Base-by-base conservation (phyloP, 495 filamentous ascomycete genomes). In the Podospora anserina region DNA sequence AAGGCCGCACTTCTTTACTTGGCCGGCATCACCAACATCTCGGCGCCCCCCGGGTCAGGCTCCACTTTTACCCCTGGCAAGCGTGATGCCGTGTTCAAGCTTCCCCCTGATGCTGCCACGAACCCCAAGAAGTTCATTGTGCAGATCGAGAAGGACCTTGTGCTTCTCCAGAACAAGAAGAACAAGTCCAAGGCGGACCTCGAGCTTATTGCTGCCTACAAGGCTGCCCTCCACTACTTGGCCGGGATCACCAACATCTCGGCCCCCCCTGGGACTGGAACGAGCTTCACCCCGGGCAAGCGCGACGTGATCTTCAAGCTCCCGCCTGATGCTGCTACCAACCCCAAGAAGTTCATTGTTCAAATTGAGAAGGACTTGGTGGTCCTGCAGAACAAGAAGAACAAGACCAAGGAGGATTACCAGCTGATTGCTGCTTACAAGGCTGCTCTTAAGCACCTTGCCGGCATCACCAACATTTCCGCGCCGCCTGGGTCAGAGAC, bases 201-300 rank as follows among this genome's bases (percentile, higher is more conserved):
- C 26, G 57, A 61, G 13, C 70, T 72, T 39, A 78, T 78, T 56
- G 61, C 63, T 56, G 69, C 68, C n/a, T 69, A 76, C 68, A 71
- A 71, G 67, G 66, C 61, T 3, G 74, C 71, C 9, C 66, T 78
- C 20, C 60, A 64, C 39, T 72, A 72, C 26, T 56, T 78, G 27
- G 76, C 71, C 5, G 71, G 70, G 26, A 71, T 78, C 56, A 65
- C 56, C 44, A 55, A 58, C 57, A 75, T 78, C 61, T 63, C 63
- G 18, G 74, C 74, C 15, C 72, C 76, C n/a, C 72, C 72, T 2
- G 76, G 74, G 20, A 62, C 67, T 32, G 68, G 66, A 4, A 68
- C 69, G 15, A 75, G 66, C 59, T 76, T 78, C 70, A 69, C 65
- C 34, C 73, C 75, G 3, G 76, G 75, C 62, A 77, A 77, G 70